Evolutionary conservation across 2,329 filamentous ascomycete species (phyloP), one percentile per base, ranked within the genome.

Genomic region (Curvularia hawaiiensis): DNA sequence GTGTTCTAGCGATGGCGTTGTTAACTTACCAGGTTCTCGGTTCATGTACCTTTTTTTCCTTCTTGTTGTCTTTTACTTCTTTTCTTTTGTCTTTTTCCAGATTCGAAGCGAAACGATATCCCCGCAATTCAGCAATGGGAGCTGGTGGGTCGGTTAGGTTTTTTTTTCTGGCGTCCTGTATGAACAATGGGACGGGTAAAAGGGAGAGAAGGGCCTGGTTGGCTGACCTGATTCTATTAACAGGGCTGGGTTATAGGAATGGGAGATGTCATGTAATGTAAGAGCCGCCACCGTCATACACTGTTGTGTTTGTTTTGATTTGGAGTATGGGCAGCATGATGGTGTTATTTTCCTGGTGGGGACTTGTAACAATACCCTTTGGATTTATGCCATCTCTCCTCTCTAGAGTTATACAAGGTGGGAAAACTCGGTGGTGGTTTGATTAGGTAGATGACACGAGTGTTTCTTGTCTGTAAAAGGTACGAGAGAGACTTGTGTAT

Each of bases 1-100:
- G 56, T 31, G 8, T 48, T 51, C 44, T 22, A 68, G 68, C 70
- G 65, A 64, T 54, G 67, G 67, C 62, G 68, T 70, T 72, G 44
- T 58, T 50, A 28, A 43, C 40, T 58, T 44, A 54, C 43, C 24
- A 33, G 50, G 50, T 43, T 50, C 33, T 50, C 28, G n/a, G 44
- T 46, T 30, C 16, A 30, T 48, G 22, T 41, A 40, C 46, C 56
- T 44, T 30, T 24, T 39, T 18, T 26, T 10, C n/a, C 24, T 28
- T 11, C 14, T 18, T n/a, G 7, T 28, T 18, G 0, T 28, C 7
- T 4, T 9, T 16, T 43, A 35, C 7, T 26, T 16, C 16, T 3
- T 26, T 16, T 16, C 16, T 4, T 28, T 28, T 44, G 14, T 44
- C 18, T 44, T 28, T 28, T 44, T 28, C 16, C 8, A 1, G 35